Conservation (phyloP, 2,329 filamentous ascomycete species). For the Botrytis byssoidea region DNA sequence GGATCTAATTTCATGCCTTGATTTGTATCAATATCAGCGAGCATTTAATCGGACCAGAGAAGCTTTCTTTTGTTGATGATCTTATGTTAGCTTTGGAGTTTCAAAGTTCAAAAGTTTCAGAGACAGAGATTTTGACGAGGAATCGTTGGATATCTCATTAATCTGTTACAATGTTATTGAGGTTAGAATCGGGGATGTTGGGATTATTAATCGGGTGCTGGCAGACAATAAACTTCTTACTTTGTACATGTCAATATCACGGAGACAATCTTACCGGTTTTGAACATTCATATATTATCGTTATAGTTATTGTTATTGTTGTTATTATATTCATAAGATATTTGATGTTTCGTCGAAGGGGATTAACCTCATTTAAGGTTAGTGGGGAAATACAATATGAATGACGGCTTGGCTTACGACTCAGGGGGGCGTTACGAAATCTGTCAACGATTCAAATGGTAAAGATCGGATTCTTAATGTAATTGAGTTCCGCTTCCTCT, state of each 20-base stretch:
- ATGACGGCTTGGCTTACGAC: slow-evolving; percentile 11
- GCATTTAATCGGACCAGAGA: not conserved
- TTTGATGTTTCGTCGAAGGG: not conserved
- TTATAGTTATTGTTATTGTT: not conserved
- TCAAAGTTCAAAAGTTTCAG: not conserved
- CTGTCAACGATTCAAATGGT: not conserved
- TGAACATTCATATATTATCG: not conserved
- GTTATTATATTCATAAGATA: not conserved
- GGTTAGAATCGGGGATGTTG: not conserved
- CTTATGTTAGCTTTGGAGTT: not conserved
- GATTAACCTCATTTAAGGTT: not conserved
- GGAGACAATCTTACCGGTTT: not conserved
- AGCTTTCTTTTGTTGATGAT: not conserved
- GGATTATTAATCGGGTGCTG: not conserved
- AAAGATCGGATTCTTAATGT: not conserved
- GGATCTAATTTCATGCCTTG: not conserved
- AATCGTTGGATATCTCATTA: not conserved
- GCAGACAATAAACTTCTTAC: not conserved
- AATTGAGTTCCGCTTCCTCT: not conserved
- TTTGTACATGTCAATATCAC: not conserved
- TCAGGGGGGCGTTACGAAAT: not conserved
- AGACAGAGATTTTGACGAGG: not conserved
- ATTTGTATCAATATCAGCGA: not conserved
- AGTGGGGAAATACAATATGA: not conserved
- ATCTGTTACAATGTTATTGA: not conserved